A percentile compares a stretch with the other conserved stretches of the same genome.
phyloP scores from a whole-genome alignment of 257 asterid species.

The Nicotiana otophora region DNA sequence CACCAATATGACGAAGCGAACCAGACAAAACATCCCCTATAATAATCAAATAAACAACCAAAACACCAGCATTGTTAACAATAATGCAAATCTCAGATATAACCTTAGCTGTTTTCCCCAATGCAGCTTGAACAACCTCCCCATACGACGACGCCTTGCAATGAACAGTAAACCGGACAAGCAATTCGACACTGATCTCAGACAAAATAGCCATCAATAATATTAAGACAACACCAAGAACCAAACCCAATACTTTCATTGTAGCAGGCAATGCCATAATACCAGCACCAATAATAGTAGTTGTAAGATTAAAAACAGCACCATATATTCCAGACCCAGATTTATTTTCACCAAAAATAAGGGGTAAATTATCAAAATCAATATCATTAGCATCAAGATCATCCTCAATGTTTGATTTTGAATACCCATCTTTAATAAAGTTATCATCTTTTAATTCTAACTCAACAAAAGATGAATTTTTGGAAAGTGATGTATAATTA shows the following conservation, averaged over 20 bases:
- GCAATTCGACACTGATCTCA: conserved; percentile 72
- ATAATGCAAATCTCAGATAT: conserved; percentile 77
- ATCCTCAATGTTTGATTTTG: conserved; percentile 23
- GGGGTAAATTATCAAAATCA: conserved; percentile 64
- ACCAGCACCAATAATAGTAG: conserved; percentile 87
- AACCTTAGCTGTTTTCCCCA: conserved; percentile 56
- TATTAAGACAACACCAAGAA: conserved; percentile 56
- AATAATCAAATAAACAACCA: conserved; percentile 83
- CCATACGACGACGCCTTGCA: conserved; percentile 77
- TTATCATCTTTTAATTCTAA: conserved; percentile 40
- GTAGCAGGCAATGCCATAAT: conserved; percentile 96
- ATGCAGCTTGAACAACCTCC: conserved; percentile 79
- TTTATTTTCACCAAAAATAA: conserved; percentile 49
- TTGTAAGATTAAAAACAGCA: conserved; percentile 91
- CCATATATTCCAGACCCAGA: conserved; percentile 63
- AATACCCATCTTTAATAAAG: conserved; percentile 31
- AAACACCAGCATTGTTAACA: conserved; percentile 72
- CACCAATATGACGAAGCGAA: conserved; percentile 66
- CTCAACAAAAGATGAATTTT: conserved; percentile 19
- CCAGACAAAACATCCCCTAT: conserved; percentile 94
- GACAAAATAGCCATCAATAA: conserved; percentile 64
- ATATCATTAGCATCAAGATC: conserved; percentile 37
- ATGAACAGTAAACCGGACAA: conserved; percentile 67
- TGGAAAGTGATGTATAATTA: conserved; percentile 41
- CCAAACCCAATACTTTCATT: conserved; percentile 77